phyloP scores from a whole-genome alignment of 192 early-diverging fungal species.

The Podila epigama region DNA sequence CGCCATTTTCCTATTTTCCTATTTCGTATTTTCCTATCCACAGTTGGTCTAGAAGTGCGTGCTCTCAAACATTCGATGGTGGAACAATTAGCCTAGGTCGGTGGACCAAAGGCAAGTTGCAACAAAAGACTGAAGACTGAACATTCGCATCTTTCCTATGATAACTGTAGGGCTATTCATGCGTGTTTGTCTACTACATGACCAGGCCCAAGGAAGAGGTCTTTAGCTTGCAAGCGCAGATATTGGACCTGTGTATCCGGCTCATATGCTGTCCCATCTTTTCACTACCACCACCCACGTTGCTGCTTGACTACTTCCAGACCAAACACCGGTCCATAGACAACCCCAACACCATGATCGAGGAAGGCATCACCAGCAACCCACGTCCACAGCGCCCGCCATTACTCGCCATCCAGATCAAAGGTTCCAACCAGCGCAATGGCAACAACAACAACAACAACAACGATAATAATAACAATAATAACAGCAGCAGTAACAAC shows the following conservation, averaged over 20 bases:
- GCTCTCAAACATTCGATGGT: no score
- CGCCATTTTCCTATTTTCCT: no score
- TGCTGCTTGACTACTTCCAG: slow-evolving; percentile 24
- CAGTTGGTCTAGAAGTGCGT: no score
- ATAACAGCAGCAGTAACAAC: no score
- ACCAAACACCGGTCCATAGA: slow-evolving; percentile 23
- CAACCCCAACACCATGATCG: slow-evolving; percentile 43
- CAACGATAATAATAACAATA: no score
- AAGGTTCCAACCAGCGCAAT: slow-evolving; percentile 2
- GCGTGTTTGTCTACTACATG: slow-evolving; percentile 44
- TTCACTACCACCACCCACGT: slow-evolving; percentile 34
- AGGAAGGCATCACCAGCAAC: slow-evolving; percentile 43
- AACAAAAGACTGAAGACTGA: background rate
- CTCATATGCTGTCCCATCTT: slow-evolving; percentile 32
- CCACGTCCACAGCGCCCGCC: slow-evolving; percentile 26
- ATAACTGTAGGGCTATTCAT: slow-evolving; percentile 13
- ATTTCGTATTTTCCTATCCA: no score
- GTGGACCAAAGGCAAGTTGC: background rate
- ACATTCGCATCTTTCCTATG: background rate
- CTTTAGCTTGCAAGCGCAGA: slow-evolving; percentile 24
- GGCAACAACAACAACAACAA: slow-evolving; percentile 4
- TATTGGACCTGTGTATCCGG: slow-evolving; percentile 37
- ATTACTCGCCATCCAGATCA: slow-evolving; percentile 21
- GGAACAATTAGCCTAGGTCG: no score
- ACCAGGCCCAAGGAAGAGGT: slow-evolving; percentile 17